Evolutionary conservation across 2,329 filamentous ascomycete species (phyloP), one percentile per base, ranked within the genome.

Genomic region (Diplodia mutila): DNA sequence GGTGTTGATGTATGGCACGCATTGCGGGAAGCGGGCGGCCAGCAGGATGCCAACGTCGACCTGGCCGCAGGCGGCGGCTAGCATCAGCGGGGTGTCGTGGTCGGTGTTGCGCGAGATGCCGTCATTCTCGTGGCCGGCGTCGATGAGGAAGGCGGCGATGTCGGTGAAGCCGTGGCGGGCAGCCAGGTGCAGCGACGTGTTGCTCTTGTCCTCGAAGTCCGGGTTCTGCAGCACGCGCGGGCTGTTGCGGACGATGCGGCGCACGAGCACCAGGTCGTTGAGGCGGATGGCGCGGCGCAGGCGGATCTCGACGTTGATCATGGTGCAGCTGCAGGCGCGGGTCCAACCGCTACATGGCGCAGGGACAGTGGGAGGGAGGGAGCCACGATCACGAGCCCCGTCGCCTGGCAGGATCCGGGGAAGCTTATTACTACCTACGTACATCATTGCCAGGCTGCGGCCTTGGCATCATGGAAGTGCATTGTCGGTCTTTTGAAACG

Each of bases 141-240:
- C 82, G 69, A 96, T 84, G 32, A 97, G 87, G 65, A 89, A 85
- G 72, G 86, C 85, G 76, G 87, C 90, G 72, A 95, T 90, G 55
- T 88, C 81, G 8, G 87, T 82, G 75, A 90, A 86, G 64, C 92
- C 93, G 67, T 93, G 84, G 8, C 87, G 87, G 12, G 91, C 91
- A 52, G 93, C 91, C 2, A 97, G 85, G 78, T 97, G 93, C 48
- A 97, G 85, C 70, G 89, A 93, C 2, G 92, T 94, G 81, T 96
- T 95, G 77, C 90, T 91, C 71, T 92, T 89, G 69, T 89, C 85
- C 4, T 88, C 86, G 72, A 87, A 86, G 78, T 97, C 92, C 2
- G 93, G 92, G 75, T 97, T 97, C 74, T 90, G 89, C 32, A 97
- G 83, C 70, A 90, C 86, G 21, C 81, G 76, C 0, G 90, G 91